Base-by-base conservation (phyloP, 495 filamentous ascomycete genomes). In the Gamarada debralockiae region DNA sequence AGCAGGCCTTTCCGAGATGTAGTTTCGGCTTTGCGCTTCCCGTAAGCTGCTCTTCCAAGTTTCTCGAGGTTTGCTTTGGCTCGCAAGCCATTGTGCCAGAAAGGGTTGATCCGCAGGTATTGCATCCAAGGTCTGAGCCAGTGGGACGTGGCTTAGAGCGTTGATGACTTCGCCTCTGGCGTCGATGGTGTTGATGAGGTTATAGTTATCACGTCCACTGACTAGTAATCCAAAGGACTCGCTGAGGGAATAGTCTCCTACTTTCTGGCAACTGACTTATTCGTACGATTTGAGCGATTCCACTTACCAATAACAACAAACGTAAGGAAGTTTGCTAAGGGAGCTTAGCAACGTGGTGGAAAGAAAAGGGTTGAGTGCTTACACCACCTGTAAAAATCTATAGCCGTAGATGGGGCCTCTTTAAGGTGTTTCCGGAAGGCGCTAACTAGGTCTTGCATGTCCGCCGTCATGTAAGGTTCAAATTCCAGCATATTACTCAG, bases 231-330 rank as follows among this genome's bases (percentile, higher is more conserved):
- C 69, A 44, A 75, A 70, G 2, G 62, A 20, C 10, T 61, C 53
- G 52, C 70, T 10, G 10, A 29, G 10, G 4, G 27, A 29, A 29
- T 29, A 29, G 27, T 29, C 27, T 29, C 27, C 27, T 29, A 10
- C 5, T 29, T 5, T 29, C 10, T 29, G 27, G 5, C 71, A 17
- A 70, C 65, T 8, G 63, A 65, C 27, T 29, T 29, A 10, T 29
- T 29, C 27, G 27, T 5, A 29, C 10, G 27, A 29, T 29, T 5
- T 10, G 27, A 10, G 10, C 4, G 27, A 29, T 29, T 29, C 36
- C 70, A 52, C 39, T 62, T 52, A 15, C 63, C 61, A 50, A 76
- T 74, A 29, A 74, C 56, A 48, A 75, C 71, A 7, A 74, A 44
- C 17, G 72, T 64, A 39, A 76, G 62, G 53, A 61, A 73, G 38